These are phyloP conservation scores for Botrytis paeoniae DNA, from an alignment of 2,329 filamentous ascomycete genomes.

Conservation along the genomic window DNA sequence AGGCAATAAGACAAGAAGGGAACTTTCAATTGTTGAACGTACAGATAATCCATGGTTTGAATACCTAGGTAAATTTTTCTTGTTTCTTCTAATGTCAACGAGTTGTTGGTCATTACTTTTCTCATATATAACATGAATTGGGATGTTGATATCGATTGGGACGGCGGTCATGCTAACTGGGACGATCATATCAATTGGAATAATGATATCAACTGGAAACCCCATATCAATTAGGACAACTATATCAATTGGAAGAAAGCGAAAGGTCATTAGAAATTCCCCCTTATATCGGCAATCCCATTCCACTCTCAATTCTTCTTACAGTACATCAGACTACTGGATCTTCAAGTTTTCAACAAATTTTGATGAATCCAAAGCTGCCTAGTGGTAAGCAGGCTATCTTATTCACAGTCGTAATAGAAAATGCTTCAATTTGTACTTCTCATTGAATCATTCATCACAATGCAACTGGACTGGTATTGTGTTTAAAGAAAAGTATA, in stretches of 20 bases:
- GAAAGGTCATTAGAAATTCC: too few species aligned
- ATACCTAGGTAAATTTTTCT: neutral
- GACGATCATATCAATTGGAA: too few species aligned
- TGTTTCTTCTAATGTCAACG: neutral
- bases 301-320: too few species aligned
- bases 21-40: neutral
- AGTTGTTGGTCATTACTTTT: neutral
- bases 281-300: too few species aligned
- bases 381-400: neutral
- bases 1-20: neutral
- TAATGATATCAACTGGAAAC: too few species aligned
- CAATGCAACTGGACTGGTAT: too few species aligned
- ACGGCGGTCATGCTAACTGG: too few species aligned
- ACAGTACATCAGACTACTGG: neutral
- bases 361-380: neutral
- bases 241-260: too few species aligned
- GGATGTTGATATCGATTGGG: too few species aligned
- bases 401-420: neutral
- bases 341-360: neutral
- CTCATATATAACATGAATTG: too few species aligned
- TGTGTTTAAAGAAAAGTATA: neutral
- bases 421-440: neutral
- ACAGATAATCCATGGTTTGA: neutral
- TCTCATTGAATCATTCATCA: neutral
- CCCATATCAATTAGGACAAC: too few species aligned